A percentile compares a stretch with the other conserved stretches of the same genome.
These are phyloP conservation scores for Rhizopogon sp. DNA, from an alignment of 768 basidiomycete species.

Conservation along the genomic window DNA sequence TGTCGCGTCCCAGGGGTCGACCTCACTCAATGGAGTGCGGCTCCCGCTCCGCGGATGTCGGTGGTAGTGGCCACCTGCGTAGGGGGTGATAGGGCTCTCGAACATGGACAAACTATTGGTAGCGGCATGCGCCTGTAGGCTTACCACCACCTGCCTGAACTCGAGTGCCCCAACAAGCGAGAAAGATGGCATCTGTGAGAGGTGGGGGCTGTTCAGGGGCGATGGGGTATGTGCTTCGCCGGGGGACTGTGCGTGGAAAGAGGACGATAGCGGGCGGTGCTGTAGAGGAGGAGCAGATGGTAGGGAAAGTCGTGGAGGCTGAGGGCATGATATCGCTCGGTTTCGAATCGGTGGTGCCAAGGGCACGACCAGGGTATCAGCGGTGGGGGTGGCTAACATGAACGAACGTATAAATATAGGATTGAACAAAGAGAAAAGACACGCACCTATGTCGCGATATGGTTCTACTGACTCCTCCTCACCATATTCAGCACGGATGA, in stretches of 20 bases:
- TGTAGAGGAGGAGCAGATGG: slow-evolving; percentile 37
- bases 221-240: slow-evolving; percentile 41
- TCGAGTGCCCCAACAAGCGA: slow-evolving; percentile 95
- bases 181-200: slow-evolving; percentile 68
- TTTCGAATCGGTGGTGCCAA: slow-evolving; percentile 30
- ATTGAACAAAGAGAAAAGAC: slow-evolving; percentile 17
- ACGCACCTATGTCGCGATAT: slow-evolving; percentile 46
- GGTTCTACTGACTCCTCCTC: slow-evolving; percentile 38
- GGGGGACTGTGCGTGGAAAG: slow-evolving; percentile 16
- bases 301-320: slow-evolving; percentile 30
- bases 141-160: slow-evolving; percentile 87
- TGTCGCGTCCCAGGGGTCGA: slow-evolving; percentile 47
- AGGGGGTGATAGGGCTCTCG: slow-evolving; percentile 64
- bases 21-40: slow-evolving; percentile 29
- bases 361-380: slow-evolving; percentile 9
- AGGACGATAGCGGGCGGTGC: slow-evolving; percentile 18
- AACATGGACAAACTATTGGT: slow-evolving; percentile 56
- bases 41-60: slow-evolving; percentile 26
- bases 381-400: slow-evolving; percentile 11
- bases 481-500: slow-evolving; percentile 56
- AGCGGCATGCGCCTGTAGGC: slow-evolving; percentile 67
- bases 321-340: slow-evolving; percentile 34
- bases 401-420: not conserved
- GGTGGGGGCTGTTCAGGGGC: slow-evolving; percentile 34
- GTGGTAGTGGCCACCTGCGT: slow-evolving; percentile 73